phyloP scores from a whole-genome alignment of 108 stramenopile species.

The Skeletonema costatum region DNA sequence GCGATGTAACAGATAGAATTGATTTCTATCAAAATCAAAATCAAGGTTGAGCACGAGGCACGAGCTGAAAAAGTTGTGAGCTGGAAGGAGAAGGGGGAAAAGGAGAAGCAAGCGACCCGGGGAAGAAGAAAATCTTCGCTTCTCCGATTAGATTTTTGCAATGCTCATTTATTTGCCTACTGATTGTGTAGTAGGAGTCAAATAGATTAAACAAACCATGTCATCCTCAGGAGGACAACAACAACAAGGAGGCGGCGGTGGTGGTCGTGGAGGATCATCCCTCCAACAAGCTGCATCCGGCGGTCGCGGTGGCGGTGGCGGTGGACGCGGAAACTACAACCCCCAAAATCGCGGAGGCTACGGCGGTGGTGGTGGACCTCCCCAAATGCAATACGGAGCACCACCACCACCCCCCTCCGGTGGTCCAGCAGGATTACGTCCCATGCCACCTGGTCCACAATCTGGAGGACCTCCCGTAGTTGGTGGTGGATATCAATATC shows the following conservation, averaged over 20 bases:
- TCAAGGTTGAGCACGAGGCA: too few relatives aligned
- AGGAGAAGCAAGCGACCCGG: too few relatives aligned
- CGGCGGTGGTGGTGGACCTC: constrained; percentile 8
- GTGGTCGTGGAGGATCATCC: constrained; percentile 18
- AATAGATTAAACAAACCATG: not conserved
- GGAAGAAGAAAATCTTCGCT: too few relatives aligned
- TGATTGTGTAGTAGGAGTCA: not conserved
- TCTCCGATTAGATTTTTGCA: too few relatives aligned
- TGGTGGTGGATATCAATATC: not conserved
- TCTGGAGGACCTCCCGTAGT: not conserved
- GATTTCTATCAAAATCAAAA: too few relatives aligned
- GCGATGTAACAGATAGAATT: too few relatives aligned
- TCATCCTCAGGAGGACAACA: not conserved
- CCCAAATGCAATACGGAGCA: constrained; percentile 3
- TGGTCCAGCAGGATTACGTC: not conserved
- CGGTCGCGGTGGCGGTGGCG: constrained; percentile 3
- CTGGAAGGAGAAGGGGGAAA: too few relatives aligned
- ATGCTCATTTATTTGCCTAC: not conserved
- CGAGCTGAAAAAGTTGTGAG: too few relatives aligned
- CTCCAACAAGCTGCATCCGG: constrained; percentile 20
- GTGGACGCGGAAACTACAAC: not conserved
- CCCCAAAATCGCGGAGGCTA: not conserved
- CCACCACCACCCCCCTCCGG: not conserved
- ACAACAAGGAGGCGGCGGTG: not conserved
- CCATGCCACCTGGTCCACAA: not conserved